Conservation (phyloP, 1,139 yeast genomes). For the Debaryomyces udenii region DNA sequence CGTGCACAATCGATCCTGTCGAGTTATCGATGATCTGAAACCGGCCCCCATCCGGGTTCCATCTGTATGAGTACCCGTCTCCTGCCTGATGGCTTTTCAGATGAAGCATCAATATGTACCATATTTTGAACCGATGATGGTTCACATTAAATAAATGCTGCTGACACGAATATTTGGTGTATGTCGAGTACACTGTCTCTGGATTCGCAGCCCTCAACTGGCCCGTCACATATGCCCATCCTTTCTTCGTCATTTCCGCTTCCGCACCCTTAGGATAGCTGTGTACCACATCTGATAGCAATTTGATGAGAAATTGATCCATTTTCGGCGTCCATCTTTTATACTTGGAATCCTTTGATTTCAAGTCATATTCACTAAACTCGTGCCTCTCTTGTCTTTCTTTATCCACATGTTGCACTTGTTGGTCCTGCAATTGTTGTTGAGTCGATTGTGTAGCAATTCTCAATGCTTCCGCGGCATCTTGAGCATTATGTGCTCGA, state of each 20-base stretch:
- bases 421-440: slow-evolving; percentile 21
- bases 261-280: slow-evolving; percentile 36
- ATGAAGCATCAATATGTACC: slow-evolving; percentile 40
- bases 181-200: slow-evolving; percentile 45
- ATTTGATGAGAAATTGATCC: slow-evolving; percentile 40
- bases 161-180: slow-evolving; percentile 45
- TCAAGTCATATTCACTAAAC: slow-evolving; percentile 35
- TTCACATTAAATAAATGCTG: slow-evolving; percentile 43
- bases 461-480: slow-evolving; percentile 15
- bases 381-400: slow-evolving; percentile 15
- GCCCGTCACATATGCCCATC: slow-evolving; percentile 45
- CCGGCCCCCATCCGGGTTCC: slow-evolving; percentile 43
- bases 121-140: slow-evolving; percentile 41
- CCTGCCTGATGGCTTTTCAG: slow-evolving; percentile 24
- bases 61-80: slow-evolving; percentile 34
- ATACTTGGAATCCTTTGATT: slow-evolving; percentile 43
- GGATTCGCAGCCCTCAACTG: slow-evolving; percentile 43
- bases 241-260: slow-evolving; percentile 39
- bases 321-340: slow-evolving; percentile 45
- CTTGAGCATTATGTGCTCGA: slow-evolving; percentile 11
- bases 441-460: slow-evolving; percentile 16
- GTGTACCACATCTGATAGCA: slow-evolving; percentile 42
- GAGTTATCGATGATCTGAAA: slow-evolving; percentile 36
- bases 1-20: slow-evolving; percentile 29
- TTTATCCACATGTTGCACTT: slow-evolving; percentile 11